Evolutionary conservation across 441 rosid genomes (phyloP), one percentile per base, ranked within the genome.

Genomic region (Adansonia madagascariensis): DNA sequence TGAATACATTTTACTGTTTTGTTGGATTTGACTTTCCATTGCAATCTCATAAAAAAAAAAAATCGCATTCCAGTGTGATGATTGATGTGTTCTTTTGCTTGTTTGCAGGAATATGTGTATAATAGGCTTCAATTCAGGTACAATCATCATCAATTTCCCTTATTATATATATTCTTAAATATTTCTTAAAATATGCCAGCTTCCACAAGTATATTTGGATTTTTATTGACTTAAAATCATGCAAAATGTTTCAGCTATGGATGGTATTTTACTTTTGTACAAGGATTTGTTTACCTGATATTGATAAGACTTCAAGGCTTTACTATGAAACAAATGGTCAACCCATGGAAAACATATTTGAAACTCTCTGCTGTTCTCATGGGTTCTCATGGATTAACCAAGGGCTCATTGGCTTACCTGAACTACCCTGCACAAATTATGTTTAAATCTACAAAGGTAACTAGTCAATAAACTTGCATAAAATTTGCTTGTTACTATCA

Each of bases 351-450:
- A 85, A 94, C 98, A 56, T 94, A 94, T 79, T 88, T 90, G 66
- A 92, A 94, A 78, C 96, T 94, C 74, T 94, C 98, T 78, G 97
- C 92, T 10, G 97, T 94, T 76, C 91, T 94, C 62, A 92, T 94
- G 97, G 96, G 93, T 60, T 94, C 98, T 18, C 97, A 94, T 82
- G 98, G 97, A 27, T 86, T 94, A 66, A 94, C 97, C 20, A 94
- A 94, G 80, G 97, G 98, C 5, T 94, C 98, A 27, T 82, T 94
- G 80, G 98, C 98, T 81, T 92, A 87, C 61, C 95, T 94, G 11
- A 94, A 94, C 80, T 94, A 94, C 79, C 98, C 98, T 5, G 98
- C 98, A 15, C 98, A 94, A 77, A 87, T 94, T 85, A 94, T 94
- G 97, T 92, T 94, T 77, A 94, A 94, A 84, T 92, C 98, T 85